Conservation (phyloP, 2,329 filamentous ascomycete species). For the Nigrospora osmanthi region DNA sequence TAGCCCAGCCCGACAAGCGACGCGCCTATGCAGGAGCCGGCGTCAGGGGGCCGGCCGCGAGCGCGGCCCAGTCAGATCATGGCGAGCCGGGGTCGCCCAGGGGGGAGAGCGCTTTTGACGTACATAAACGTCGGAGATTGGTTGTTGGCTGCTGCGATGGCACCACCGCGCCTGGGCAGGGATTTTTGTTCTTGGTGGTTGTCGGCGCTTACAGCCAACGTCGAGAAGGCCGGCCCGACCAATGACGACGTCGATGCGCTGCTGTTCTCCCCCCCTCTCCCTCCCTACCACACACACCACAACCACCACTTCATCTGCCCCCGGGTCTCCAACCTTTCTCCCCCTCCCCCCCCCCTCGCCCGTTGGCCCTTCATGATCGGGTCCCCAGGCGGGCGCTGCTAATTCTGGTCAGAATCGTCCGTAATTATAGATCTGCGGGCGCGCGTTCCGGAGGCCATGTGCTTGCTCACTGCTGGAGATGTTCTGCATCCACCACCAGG, state of each 20-base stretch:
- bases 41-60: neutral
- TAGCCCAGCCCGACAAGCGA: slow-evolving; percentile 1
- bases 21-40: slow-evolving; percentile 6
- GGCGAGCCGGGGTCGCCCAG: slow-evolving; percentile 15
- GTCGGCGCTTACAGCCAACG: neutral
- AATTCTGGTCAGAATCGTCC: too few relatives aligned
- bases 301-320: too few relatives aligned
- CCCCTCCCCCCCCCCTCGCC: too few relatives aligned
- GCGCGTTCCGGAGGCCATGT: too few relatives aligned
- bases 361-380: too few relatives aligned
- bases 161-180: neutral
- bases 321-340: too few relatives aligned
- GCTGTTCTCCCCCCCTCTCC: neutral
- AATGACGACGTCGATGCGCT: neutral
- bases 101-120: neutral
- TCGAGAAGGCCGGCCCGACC: neutral
- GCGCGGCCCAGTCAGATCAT: slow-evolving; percentile 3
- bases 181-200: neutral
- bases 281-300: neutral
- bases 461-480: too few relatives aligned
- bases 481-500: too few relatives aligned
- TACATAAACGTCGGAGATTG: slow-evolving; percentile 4
- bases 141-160: slow-evolving; percentile 1
- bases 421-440: too few relatives aligned
- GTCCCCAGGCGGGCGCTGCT: too few relatives aligned